phyloP scores from a whole-genome alignment of 768 basidiomycete species.

The Suillus clintonianus region DNA sequence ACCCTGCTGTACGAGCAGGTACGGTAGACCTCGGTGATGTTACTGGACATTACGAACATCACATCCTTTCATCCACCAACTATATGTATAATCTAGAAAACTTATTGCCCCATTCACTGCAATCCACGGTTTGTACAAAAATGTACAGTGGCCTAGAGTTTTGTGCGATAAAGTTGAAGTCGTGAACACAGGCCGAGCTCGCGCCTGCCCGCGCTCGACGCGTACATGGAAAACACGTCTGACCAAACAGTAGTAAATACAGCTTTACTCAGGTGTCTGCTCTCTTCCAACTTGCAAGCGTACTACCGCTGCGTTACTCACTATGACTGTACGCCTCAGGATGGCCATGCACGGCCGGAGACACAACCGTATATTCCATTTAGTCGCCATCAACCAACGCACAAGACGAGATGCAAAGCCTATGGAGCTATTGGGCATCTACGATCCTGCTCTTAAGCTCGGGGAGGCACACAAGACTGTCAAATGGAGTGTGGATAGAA shows the following conservation, averaged over 20 bases:
- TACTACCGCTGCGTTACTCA: constrained; percentile 4
- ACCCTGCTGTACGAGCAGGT: background rate
- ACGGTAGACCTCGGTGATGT: background rate
- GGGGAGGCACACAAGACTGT: constrained; percentile 67
- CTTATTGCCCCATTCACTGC: background rate
- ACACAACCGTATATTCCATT: constrained; percentile 76
- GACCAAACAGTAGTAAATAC: constrained; percentile 30
- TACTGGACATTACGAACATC: background rate
- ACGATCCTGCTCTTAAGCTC: constrained; percentile 64
- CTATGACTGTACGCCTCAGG: constrained; percentile 84
- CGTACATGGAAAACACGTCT: background rate
- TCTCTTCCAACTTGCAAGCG: background rate
- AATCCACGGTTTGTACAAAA: background rate
- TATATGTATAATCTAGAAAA: background rate
- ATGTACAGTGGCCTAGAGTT: background rate
- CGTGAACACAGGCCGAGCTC: background rate
- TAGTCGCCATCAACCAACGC: constrained; percentile 79
- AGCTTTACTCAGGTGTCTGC: background rate
- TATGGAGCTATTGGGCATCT: constrained; percentile 83
- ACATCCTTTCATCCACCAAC: background rate
- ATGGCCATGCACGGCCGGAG: constrained; percentile 79
- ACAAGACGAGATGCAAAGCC: constrained; percentile 82
- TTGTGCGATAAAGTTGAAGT: background rate
- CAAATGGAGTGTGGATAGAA: constrained; percentile 89
- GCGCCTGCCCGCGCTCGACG: no score